Percentiles rank a stretch among this genome's conserved stretches.
phyloP scores from a whole-genome alignment of 768 basidiomycete species.

The Sporobolomyces roseus region DNA sequence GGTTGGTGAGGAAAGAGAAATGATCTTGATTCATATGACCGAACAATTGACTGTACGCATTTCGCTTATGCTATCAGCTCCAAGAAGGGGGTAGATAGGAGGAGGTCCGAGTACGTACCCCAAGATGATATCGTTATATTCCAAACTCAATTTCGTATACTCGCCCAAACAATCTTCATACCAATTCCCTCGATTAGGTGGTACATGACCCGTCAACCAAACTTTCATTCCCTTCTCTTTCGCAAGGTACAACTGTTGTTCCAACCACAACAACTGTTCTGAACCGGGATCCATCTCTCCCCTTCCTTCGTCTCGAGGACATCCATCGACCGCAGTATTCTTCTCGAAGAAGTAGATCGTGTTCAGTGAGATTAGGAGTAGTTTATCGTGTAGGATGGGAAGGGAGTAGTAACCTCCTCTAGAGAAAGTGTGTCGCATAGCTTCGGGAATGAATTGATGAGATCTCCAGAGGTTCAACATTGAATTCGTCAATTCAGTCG shows the following conservation, averaged over 20 bases:
- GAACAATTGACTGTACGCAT: constrained; percentile 52
- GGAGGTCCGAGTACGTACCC: no score
- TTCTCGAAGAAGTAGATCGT: constrained; percentile 71
- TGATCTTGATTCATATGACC: constrained; percentile 38
- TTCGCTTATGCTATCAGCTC: constrained; percentile 51
- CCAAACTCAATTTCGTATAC: constrained; percentile 58
- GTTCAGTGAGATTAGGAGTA: constrained; percentile 76
- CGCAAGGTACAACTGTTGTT: constrained; percentile 70
- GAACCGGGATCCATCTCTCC: constrained; percentile 72
- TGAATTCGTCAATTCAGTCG: not conserved
- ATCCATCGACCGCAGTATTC: constrained; percentile 47
- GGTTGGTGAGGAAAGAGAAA: constrained; percentile 21
- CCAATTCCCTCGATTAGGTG: constrained; percentile 73
- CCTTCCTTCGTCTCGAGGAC: constrained; percentile 42
- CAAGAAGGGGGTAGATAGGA: constrained; percentile 50
- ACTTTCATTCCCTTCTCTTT: constrained; percentile 67
- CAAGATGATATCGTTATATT: constrained; percentile 57
- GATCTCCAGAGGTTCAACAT: not conserved
- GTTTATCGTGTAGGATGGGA: constrained; percentile 51
- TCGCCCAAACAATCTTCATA: constrained; percentile 50
- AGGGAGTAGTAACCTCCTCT: constrained; percentile 78
- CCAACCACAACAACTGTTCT: constrained; percentile 82
- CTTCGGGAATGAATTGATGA: constrained; percentile 61
- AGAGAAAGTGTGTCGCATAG: constrained; percentile 69
- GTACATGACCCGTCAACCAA: constrained; percentile 68